A percentile compares a stretch with the other conserved stretches of the same genome.
phyloP scores from a whole-genome alignment of 495 filamentous ascomycete species.

The Aspergillus campestris region DNA sequence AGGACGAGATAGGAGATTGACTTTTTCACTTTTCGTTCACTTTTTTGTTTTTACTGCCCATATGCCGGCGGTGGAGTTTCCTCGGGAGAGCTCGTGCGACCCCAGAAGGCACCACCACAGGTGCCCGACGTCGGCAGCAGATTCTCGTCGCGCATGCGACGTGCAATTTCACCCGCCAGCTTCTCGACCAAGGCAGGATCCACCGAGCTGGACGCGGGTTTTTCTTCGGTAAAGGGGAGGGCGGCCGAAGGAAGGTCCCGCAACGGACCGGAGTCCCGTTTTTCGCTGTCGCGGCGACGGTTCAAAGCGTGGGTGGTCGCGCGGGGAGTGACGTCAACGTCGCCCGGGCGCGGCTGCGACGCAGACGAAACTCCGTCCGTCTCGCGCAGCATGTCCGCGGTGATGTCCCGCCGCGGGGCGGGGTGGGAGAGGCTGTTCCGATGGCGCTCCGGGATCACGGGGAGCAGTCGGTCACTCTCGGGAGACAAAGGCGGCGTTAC shows the following conservation, averaged over 20 bases:
- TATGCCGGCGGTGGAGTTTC: conserved; percentile 39
- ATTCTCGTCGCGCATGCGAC: conserved; percentile 71
- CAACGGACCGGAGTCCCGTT: conserved; percentile 24
- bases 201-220: conserved; percentile 46
- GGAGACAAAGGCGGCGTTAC: conserved; percentile 38
- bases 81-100: conserved; percentile 25
- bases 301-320: conserved; percentile 15
- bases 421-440: conserved; percentile 26
- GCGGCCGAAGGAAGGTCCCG: conserved; percentile 26
- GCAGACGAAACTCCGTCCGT: conserved; percentile 24
- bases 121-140: conserved; percentile 17
- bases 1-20: too few relatives aligned
- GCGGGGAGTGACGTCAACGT: conserved; percentile 32
- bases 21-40: too few relatives aligned
- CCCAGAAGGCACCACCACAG: conserved; percentile 33
- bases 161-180: conserved; percentile 83
- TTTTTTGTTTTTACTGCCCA: conserved; percentile 25
- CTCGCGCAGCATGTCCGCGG: conserved; percentile 9
- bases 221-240: conserved; percentile 29
- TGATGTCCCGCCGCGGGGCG: conserved; percentile 13
- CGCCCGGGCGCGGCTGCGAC: conserved; percentile 17
- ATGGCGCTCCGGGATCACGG: conserved; percentile 32
- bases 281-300: conserved; percentile 14
- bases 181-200: conserved; percentile 86
- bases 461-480: conserved; percentile 24